Evolutionary conservation across 2,329 filamentous ascomycete species (phyloP).

Genomic region (Fusarium phyllophilum): DNA sequence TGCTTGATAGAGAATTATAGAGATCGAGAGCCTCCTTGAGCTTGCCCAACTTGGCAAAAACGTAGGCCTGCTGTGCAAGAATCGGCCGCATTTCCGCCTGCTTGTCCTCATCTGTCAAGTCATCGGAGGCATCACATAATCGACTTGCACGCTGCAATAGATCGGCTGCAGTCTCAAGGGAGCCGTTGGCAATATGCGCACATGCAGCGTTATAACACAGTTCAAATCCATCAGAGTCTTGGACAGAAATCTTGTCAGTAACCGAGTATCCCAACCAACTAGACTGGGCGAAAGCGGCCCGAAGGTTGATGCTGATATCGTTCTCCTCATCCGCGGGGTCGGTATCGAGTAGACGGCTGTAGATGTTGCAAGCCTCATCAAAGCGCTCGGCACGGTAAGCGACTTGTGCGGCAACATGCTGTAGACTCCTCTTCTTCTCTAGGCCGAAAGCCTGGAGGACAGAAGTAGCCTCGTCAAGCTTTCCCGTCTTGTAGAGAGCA

Average conservation of each 20-base stretch:
- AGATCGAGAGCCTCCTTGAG: conserved; percentile 71
- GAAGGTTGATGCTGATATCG: conserved; percentile 80
- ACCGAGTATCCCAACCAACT: conserved; percentile 69
- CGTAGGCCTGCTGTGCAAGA: conserved; percentile 78
- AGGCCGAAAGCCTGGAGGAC: conserved; percentile 50
- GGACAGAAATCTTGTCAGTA: conserved; percentile 61
- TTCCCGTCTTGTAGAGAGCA: conserved; percentile 83
- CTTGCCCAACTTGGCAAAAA: conserved; percentile 73
- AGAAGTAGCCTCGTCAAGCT: conserved; percentile 71
- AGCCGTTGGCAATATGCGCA: conserved; percentile 74
- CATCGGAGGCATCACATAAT: conserved; percentile 78
- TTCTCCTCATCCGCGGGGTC: conserved; percentile 71
- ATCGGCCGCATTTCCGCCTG: conserved; percentile 79
- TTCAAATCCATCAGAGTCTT: conserved; percentile 79
- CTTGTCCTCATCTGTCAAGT: conserved; percentile 79
- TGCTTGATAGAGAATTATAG: conserved; percentile 68
- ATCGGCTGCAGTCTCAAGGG: conserved; percentile 70
- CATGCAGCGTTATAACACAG: conserved; percentile 85
- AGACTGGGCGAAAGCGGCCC: conserved; percentile 77
- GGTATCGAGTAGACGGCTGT: conserved; percentile 65
- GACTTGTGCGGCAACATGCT: conserved; percentile 71
- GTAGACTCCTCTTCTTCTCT: conserved; percentile 50
- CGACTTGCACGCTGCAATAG: conserved; percentile 76
- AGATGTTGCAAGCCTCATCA: conserved; percentile 70
- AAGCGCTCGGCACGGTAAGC: conserved; percentile 82